Evolutionary conservation across 1,284 basidiomycete genomes (phyloP).

Genomic region (Cryptococcus maquisensis): DNA sequence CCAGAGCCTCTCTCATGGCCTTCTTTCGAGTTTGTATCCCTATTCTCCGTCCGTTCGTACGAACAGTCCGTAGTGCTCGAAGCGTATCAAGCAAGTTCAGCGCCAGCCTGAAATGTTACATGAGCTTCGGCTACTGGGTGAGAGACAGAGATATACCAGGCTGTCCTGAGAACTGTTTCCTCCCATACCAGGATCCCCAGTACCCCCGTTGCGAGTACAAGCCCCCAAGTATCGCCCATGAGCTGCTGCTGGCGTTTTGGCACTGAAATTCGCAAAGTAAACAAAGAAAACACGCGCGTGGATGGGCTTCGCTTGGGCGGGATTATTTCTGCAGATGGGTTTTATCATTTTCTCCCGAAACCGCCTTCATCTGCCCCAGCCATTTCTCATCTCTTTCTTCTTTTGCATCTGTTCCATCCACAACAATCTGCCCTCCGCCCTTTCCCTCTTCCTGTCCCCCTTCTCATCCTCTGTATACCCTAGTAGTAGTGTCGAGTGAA

Average conservation of each 20-base stretch:
- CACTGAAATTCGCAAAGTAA: background rate
- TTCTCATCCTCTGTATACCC: background rate
- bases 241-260: background rate
- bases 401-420: background rate
- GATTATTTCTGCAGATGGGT: background rate
- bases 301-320: background rate
- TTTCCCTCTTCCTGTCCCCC: slow-evolving; percentile 3
- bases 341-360: slow-evolving; percentile 10
- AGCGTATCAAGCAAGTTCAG: slow-evolving; percentile 33
- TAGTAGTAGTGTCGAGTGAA: background rate
- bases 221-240: background rate
- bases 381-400: background rate
- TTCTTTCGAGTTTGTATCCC: slow-evolving; percentile 26
- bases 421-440: background rate
- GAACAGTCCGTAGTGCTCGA: slow-evolving; percentile 24
- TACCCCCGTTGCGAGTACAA: slow-evolving; percentile 2
- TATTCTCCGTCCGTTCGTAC: slow-evolving; percentile 31
- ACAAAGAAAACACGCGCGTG: slow-evolving; percentile 10
- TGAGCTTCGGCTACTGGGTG: no score
- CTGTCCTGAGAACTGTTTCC: slow-evolving; percentile 7
- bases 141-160: slow-evolving; percentile 13
- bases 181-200: slow-evolving; percentile 13
- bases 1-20: slow-evolving; percentile 26
- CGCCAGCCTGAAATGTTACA: slow-evolving; percentile 18
- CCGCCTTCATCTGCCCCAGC: background rate